Conservation (phyloP, 176 grass and related monocot genomes). For the Rhipidocladum racemiflorum region DNA sequence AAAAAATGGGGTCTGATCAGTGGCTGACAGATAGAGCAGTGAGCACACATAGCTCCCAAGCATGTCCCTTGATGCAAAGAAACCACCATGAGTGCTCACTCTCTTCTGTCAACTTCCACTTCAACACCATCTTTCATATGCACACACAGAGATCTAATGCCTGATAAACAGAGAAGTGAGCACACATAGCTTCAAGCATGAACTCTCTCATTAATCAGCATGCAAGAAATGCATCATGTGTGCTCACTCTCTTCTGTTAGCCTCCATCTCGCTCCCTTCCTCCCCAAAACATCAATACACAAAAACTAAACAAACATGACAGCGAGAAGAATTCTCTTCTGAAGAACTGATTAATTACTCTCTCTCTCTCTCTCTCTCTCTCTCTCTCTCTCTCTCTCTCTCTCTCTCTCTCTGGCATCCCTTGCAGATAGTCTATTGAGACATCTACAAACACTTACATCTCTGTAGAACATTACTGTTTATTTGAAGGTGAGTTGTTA, state of each 20-base stretch:
- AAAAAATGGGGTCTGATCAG: conserved; percentile 21
- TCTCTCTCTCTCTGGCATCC: background rate
- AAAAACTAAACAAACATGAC: background rate
- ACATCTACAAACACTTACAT: background rate
- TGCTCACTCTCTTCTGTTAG: conserved; percentile 98
- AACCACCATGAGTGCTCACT: conserved; percentile 30
- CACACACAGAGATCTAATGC: conserved; percentile 17
- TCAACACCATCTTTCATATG: background rate
- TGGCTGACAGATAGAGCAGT: conserved; percentile 43
- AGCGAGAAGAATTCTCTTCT: background rate
- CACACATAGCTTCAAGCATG: conserved; percentile 79
- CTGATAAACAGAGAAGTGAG: conserved; percentile 74
- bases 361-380: background rate
- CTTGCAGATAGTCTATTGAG: background rate
- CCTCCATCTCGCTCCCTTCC: conserved; percentile 28
- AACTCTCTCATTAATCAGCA: conserved; percentile 31
- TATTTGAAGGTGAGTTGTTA: conserved; percentile 45
- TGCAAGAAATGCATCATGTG: conserved; percentile 80
- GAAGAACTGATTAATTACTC: background rate
- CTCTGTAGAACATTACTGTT: conserved; percentile 51
- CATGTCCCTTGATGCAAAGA: conserved; percentile 21
- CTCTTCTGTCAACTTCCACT: conserved; percentile 31
- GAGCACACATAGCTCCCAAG: conserved; percentile 40
- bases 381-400: background rate
- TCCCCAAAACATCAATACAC: background rate